Evolutionary conservation across 208 protist species (phyloP), one percentile per base, ranked within the genome.

Genomic region (Trypanosoma lewisi): DNA sequence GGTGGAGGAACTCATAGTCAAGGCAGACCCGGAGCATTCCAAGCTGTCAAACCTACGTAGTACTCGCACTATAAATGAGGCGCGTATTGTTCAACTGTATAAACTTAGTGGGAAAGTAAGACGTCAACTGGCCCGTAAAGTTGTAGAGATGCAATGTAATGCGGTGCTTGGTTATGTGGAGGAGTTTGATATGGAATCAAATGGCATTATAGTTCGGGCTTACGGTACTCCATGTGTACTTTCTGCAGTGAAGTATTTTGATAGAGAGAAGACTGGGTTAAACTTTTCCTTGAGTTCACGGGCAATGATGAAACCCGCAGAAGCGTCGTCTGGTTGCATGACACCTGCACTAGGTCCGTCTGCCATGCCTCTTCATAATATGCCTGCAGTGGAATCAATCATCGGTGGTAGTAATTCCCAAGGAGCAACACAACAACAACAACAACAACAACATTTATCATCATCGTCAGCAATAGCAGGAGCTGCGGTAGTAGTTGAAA

Each of bases 1-100:
- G 91, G 87, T 95, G 66, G 87, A 96, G 73, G 87, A 96, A 63
- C 82, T 96, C 23, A 87, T 94, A 65, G 82, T 96, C 37, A 93
- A 91, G 75, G 82, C 87, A 30, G 91, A 96, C 72, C 91, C 91
- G 12, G 87, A 95, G 72, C 84, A 94, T 70, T 85, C 87, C n/a
- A 85, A 85, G 11, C 78, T 95, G 63, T 90, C 83, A 1, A 94
- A 92, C 57, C 68, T 96, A 25, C 81, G 87, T 51, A 91, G 82
- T 66, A 87, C 70, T 31, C 83, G 91, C 45, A 75, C 63, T 45
- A 93, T 85, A 27, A 92, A 93, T 56, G 86, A 94, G 58, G 87
- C 87, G 2, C 80, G 91, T 23, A 75, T 94, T 17, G 61, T 93
- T 52, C 88, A 94, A 63, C 74, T 96, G 31, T 96, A 89, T 61